Conservation (phyloP, 106 monocot genomes). For the Chionographis japonica region DNA sequence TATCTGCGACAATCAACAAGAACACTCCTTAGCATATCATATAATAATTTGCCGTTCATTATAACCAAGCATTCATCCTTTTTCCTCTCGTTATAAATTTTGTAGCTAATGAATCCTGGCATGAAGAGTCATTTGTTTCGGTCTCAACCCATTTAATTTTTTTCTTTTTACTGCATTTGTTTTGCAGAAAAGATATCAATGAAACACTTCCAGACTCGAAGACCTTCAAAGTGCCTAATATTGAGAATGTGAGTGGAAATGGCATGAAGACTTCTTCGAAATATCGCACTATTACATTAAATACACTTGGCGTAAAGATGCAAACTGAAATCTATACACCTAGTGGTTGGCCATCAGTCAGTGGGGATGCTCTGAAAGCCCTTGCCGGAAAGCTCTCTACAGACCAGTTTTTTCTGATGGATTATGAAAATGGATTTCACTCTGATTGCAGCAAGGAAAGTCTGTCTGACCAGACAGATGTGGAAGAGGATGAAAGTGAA, state of each 20-base stretch:
- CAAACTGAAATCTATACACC: slow-evolving; percentile 65
- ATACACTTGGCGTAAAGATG: slow-evolving; percentile 32
- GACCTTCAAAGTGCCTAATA: slow-evolving; percentile 79
- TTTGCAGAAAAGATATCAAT: slow-evolving; percentile 56
- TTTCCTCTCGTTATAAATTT: background rate
- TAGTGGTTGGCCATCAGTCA: slow-evolving; percentile 90
- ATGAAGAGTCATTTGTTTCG: background rate
- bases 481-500: slow-evolving; percentile 2
- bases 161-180: background rate
- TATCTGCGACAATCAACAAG: too few relatives aligned
- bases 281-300: slow-evolving; percentile 59
- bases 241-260: slow-evolving; percentile 49
- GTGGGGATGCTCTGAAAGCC: slow-evolving; percentile 73
- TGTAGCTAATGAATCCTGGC: background rate
- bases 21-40: too few relatives aligned
- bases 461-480: background rate
- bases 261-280: slow-evolving; percentile 66
- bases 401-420: slow-evolving; percentile 32
- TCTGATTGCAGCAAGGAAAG: slow-evolving; percentile 9
- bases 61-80: too few relatives aligned
- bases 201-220: slow-evolving; percentile 42
- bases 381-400: slow-evolving; percentile 70
- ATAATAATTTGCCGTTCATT: too few relatives aligned
- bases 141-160: background rate
- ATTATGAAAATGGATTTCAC: slow-evolving; percentile 23